Base-by-base conservation (phyloP, 2,329 filamentous ascomycete genomes). In the Ophiocordyceps camponoti-leonardi region DNA sequence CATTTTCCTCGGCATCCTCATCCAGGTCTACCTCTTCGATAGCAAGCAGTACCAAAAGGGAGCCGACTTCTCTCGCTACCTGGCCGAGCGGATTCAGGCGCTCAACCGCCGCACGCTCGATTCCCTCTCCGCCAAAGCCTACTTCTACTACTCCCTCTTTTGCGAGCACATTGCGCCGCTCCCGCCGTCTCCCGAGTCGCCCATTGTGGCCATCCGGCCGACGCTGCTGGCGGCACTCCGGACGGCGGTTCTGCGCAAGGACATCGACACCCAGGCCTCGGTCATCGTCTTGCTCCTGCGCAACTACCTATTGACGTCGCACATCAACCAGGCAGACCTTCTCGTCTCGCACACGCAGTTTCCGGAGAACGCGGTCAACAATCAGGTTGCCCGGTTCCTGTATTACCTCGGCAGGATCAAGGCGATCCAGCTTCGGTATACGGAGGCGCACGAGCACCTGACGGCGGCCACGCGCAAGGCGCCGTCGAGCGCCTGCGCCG, bases 91-190 rank as follows among this genome's bases (percentile, higher is more conserved):
- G 59, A 81, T 96, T 61, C 86, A 93, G 57, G 74, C 79, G 45
- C 73, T 94, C 60, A 98, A 98, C 71, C 83, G 92, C 50, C 81
- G 92, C 55, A 96, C 92, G 22, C 71, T 98, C 50, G 92, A 98
- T 64, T 87, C 88, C 44, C 77, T 98, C 48, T 85, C 88, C 48
- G 87, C 90, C 52, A 93, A 93, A 65, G 87, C 90, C 51, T 98
- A 95, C 73, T 96, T 95, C 67, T 98, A 98, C 72, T 94, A 86
- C 67, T 86, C 86, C 22, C 73, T 96, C 55, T 96, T 96, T 71
- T 86, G 83, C 67, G 92, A 98, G 72, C 81, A 93, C 64, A 76
- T 93, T 50, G 77, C 80, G 49, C 88, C 90, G 20, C 77, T 90
- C 50, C 85, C 92, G 41, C 88, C 90, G 22, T 95, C 88, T 45